Base-by-base conservation (phyloP, 2,329 filamentous ascomycete genomes). In the Scleromitrula shiraiana region DNA sequence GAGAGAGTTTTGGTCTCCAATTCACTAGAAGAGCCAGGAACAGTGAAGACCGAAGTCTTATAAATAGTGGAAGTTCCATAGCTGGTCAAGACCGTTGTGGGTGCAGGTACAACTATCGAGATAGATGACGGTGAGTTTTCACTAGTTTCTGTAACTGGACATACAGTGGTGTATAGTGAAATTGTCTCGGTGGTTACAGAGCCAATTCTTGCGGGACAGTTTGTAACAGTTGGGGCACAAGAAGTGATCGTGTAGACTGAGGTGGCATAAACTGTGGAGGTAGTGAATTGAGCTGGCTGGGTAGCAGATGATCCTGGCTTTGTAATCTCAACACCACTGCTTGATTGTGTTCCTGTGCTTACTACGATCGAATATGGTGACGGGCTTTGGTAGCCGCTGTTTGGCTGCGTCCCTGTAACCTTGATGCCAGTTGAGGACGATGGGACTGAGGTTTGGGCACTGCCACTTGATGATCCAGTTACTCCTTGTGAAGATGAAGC, bases 211-310 rank as follows among this genome's bases (percentile, higher is more conserved):
- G 52, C 71, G 23, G 75, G 76, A 69, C 77, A 81, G 66, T 77
- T 65, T 33, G 70, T 68, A 24, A 73, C 64, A 49, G 67, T 65
- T 30, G 70, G 56, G 5, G 63, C 69, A 56, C 73, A 76, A 54
- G 68, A 71, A 45, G 70, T 77, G 62, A 78, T 66, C 45, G 75
- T 78, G 54, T 68, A 65, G 51, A 70, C 60, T 2, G 65, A 61
- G 35, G 75, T 78, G 49, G 68, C 70, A 67, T 68, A 73, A 59
- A 77, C 64, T 41, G 74, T 76, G 2, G 71, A 71, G 52, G 53
- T 56, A 27, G 50, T 54, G 27, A 41, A 46, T 38, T 27, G 32
- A 5, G 12, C 27, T 19, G 29, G 10, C 9, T 23, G 17, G 22
- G 40, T 29, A 30, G 40, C 26, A n/a, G 8, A 12, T 20, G 17